A percentile compares a stretch with the other conserved stretches of the same genome.
Conservation (phyloP, 2,329 filamentous ascomycete species). For the Hymenotorrendiella dingleyae region DNA sequence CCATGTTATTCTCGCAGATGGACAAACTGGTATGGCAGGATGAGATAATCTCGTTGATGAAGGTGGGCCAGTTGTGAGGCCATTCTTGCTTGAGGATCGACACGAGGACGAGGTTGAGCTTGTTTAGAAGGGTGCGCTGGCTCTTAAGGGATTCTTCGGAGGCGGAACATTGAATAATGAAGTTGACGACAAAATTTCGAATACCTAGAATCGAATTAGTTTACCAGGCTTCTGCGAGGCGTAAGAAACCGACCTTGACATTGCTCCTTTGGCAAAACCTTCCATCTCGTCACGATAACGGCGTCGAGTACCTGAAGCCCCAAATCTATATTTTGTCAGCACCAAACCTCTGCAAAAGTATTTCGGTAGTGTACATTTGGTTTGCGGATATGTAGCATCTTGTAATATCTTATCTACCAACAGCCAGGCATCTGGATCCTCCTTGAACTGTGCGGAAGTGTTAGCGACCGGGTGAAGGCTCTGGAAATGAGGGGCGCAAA, state of each 20-base stretch:
- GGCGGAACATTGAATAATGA: conserved; percentile 90
- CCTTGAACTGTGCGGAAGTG: conserved; percentile 70
- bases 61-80: conserved; percentile 99
- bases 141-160: conserved; percentile 81
- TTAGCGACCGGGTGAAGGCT: conserved; percentile 17
- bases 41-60: conserved; percentile 98
- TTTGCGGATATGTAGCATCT: conserved; percentile 88
- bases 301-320: conserved; percentile 95
- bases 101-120: conserved; percentile 94
- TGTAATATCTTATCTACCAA: conserved; percentile 95
- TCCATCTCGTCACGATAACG: conserved; percentile 99
- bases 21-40: conserved; percentile 93
- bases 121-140: conserved; percentile 90
- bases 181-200: conserved; percentile 97
- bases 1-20: conserved; percentile 99
- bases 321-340: conserved; percentile 55
- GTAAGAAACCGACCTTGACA: conserved; percentile 64
- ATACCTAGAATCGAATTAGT: conserved; percentile 58
- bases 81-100: conserved; percentile 99
- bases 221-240: not conserved
- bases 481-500: conserved; percentile 15
- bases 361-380: conserved; percentile 92
- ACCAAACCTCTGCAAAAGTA: no score
- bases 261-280: conserved; percentile 91
- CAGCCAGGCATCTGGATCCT: conserved; percentile 96